Conservation (phyloP, 2,329 filamentous ascomycete species). For the Domatiomyces catenatus region DNA sequence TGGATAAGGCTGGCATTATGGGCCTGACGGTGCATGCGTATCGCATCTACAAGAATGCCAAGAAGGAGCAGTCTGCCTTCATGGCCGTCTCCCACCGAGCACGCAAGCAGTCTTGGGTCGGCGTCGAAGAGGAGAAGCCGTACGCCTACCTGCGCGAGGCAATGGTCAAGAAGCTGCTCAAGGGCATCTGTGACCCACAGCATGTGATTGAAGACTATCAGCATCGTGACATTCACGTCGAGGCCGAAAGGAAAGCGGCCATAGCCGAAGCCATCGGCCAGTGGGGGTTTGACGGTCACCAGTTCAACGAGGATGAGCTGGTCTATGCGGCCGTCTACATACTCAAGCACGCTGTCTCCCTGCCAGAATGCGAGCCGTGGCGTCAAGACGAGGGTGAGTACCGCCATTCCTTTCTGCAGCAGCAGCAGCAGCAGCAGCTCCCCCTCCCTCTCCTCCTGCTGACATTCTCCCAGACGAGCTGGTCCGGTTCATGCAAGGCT, state of each 20-base stretch:
- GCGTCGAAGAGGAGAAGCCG: slow-evolving; percentile 67
- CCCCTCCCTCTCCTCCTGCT: slow-evolving; percentile 4
- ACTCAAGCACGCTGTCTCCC: slow-evolving; percentile 70
- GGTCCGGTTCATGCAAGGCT: slow-evolving; percentile 71
- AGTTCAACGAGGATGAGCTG: slow-evolving; percentile 79
- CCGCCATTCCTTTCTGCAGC: too few relatives aligned
- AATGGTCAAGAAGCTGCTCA: slow-evolving; percentile 86
- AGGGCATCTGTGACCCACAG: slow-evolving; percentile 64
- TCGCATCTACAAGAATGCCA: slow-evolving; percentile 60
- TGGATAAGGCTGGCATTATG: slow-evolving; percentile 58
- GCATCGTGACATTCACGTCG: slow-evolving; percentile 51
- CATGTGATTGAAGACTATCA: slow-evolving; percentile 46
- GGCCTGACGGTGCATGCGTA: slow-evolving; percentile 72
- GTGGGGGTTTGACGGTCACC: slow-evolving; percentile 83
- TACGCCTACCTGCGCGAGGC: slow-evolving; percentile 81
- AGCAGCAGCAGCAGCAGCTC: too few relatives aligned
- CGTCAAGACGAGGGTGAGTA: slow-evolving; percentile 56
- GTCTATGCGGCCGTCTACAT: slow-evolving; percentile 74
- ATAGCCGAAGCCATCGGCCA: slow-evolving; percentile 56
- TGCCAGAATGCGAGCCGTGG: slow-evolving; percentile 71
- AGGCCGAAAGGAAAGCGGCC: slow-evolving; percentile 46
- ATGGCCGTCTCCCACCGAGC: slow-evolving; percentile 52
- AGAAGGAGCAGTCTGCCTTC: slow-evolving; percentile 56
- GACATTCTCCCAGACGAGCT: slow-evolving; percentile 49
- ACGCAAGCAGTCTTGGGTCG: slow-evolving; percentile 82